Percentiles rank a stretch among this genome's conserved stretches.
These are phyloP conservation scores for Chrysoporthe puriensis DNA, from an alignment of 2,329 filamentous ascomycete species.

Conservation along the genomic window DNA sequence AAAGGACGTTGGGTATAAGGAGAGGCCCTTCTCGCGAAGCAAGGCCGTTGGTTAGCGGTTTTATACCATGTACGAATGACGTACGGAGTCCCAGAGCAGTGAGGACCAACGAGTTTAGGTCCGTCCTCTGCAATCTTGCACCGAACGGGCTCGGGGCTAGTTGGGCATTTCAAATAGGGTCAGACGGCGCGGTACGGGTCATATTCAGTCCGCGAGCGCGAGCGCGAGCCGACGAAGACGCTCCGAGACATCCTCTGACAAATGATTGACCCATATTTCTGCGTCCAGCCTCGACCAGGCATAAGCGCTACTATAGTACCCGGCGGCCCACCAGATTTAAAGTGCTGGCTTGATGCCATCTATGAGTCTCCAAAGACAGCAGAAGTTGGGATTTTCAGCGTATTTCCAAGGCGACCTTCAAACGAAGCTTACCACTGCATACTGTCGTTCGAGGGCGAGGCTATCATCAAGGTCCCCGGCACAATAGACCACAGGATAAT, in stretches of 20 bases:
- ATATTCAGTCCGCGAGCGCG: background rate
- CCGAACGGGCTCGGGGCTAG: background rate
- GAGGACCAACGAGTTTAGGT: background rate
- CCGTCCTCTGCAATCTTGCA: background rate
- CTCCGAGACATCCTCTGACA: no score
- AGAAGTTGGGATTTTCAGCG: background rate
- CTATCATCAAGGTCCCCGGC: background rate
- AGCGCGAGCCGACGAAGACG: no score
- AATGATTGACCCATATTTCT: no score
- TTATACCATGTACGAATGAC: background rate
- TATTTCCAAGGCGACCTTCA: background rate
- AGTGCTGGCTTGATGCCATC: background rate
- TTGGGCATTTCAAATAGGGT: background rate
- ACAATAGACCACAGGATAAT: background rate
- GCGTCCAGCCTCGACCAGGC: background rate
- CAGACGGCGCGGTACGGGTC: background rate
- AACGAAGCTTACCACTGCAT: background rate
- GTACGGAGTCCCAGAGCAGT: background rate
- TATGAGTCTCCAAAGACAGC: background rate
- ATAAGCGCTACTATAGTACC: background rate
- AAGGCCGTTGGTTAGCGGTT: background rate
- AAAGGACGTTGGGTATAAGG: no score
- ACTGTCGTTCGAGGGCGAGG: background rate
- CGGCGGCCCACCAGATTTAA: no score
- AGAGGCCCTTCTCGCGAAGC: background rate